Conservation (phyloP, 164 flowering plant genomes). For the Platanus orientalis region DNA sequence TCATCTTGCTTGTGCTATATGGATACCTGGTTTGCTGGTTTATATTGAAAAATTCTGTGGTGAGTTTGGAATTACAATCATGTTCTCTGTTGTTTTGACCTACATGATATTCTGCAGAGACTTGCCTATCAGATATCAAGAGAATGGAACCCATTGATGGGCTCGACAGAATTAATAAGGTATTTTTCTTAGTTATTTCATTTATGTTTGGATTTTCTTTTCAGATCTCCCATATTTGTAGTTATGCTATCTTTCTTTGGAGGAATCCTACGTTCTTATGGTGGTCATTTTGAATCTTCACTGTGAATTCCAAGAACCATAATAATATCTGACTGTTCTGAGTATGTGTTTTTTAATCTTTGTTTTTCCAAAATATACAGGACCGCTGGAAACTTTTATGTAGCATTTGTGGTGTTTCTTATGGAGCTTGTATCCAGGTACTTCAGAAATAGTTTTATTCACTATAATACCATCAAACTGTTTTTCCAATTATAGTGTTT, state of each 20-base stretch:
- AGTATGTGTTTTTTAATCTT: background rate
- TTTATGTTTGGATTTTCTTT: background rate
- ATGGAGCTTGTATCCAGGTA: slow-evolving; percentile 99
- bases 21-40: slow-evolving; percentile 84
- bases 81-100: slow-evolving; percentile 12
- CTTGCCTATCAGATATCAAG: slow-evolving; percentile 86
- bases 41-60: background rate
- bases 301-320: background rate
- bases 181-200: slow-evolving; percentile 17
- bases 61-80: background rate
- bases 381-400: slow-evolving; percentile 98
- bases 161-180: slow-evolving; percentile 74
- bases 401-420: slow-evolving; percentile 88
- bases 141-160: slow-evolving; percentile 99
- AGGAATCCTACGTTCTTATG: background rate
- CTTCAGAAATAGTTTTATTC: slow-evolving; percentile 2
- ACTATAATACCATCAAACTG: background rate
- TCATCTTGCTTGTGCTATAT: slow-evolving; percentile 98
- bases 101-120: slow-evolving; percentile 49
- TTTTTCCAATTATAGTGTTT: background rate
- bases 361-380: slow-evolving; percentile 30
- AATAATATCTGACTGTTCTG: background rate
- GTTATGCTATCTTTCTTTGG: background rate
- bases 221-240: background rate
- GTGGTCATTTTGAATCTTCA: background rate